Conservation (phyloP, 139 green algal genomes). For the Tetradesmus obliquus region DNA sequence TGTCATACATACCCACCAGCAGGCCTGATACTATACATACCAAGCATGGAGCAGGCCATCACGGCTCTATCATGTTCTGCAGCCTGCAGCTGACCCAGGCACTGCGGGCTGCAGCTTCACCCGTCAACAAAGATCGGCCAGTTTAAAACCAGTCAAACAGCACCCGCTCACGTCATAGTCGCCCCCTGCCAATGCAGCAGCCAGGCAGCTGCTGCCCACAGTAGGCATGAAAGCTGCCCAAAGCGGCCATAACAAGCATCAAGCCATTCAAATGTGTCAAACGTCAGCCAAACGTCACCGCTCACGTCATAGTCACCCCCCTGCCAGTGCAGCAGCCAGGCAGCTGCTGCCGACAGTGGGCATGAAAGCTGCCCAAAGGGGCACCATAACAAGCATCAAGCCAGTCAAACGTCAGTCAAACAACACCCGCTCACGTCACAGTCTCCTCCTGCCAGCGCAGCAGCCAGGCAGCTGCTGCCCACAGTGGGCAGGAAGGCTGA, state of each 20-base stretch:
- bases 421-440: neutral
- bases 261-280: neutral
- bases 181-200: neutral
- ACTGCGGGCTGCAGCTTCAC: too few species aligned
- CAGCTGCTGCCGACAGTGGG: slow-evolving; percentile 10
- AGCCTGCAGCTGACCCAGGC: too few species aligned
- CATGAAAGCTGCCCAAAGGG: slow-evolving; percentile 12
- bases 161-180: too few species aligned
- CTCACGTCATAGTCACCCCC: neutral
- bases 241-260: too few species aligned
- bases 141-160: neutral
- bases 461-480: slow-evolving; percentile 18
- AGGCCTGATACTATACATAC: too few species aligned
- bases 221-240: slow-evolving; percentile 5
- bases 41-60: too few species aligned
- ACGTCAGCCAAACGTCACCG: neutral
- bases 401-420: neutral
- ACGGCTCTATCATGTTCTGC: too few species aligned
- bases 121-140: too few species aligned
- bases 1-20: too few species aligned
- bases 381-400: neutral
- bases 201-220: slow-evolving; percentile 19
- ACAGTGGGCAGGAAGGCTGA: slow-evolving; percentile 13
- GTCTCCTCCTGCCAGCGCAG: neutral
- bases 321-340: neutral